Evolutionary conservation across 2,329 filamentous ascomycete genomes (phyloP).

Genomic region (Botrytis pseudocinerea): DNA sequence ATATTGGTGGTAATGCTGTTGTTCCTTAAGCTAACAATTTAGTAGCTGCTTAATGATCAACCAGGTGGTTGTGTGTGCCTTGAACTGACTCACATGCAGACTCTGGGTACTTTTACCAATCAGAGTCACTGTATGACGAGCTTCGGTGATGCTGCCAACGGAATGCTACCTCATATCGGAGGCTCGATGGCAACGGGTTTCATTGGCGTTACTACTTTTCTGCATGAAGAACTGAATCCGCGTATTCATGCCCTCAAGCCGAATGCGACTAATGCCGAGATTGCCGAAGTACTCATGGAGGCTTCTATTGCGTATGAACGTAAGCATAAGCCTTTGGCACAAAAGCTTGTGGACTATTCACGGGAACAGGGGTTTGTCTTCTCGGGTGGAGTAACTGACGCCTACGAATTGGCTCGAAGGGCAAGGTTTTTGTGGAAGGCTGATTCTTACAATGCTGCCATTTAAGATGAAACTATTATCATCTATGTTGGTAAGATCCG

Average conservation of each 20-base stretch:
- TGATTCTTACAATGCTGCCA: slow-evolving; percentile 17
- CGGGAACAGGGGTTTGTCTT: slow-evolving; percentile 26
- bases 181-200: slow-evolving; percentile 27
- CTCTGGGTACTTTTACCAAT: slow-evolving; percentile 22
- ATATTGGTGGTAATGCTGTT: background rate
- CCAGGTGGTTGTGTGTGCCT: slow-evolving; percentile 23
- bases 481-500: background rate
- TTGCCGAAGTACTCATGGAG: slow-evolving; percentile 18
- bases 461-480: slow-evolving; percentile 2
- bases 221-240: slow-evolving; percentile 25
- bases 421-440: slow-evolving; percentile 26
- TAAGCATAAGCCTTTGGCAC: slow-evolving; percentile 25
- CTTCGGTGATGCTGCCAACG: slow-evolving; percentile 27
- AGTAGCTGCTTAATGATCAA: slow-evolving; percentile 20
- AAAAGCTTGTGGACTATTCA: slow-evolving; percentile 25
- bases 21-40: slow-evolving; percentile 14
- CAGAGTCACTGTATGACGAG: slow-evolving; percentile 23
- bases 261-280: slow-evolving; percentile 26
- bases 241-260: slow-evolving; percentile 13
- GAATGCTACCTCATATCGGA: slow-evolving; percentile 26
- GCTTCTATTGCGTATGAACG: slow-evolving; percentile 21
- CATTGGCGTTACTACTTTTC: slow-evolving; percentile 26
- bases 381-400: slow-evolving; percentile 23
- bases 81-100: slow-evolving; percentile 21
- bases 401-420: slow-evolving; percentile 20